These are phyloP conservation scores for Mucor irregularis DNA, from an alignment of 371 early-diverging fungal genomes.

Conservation along the genomic window DNA sequence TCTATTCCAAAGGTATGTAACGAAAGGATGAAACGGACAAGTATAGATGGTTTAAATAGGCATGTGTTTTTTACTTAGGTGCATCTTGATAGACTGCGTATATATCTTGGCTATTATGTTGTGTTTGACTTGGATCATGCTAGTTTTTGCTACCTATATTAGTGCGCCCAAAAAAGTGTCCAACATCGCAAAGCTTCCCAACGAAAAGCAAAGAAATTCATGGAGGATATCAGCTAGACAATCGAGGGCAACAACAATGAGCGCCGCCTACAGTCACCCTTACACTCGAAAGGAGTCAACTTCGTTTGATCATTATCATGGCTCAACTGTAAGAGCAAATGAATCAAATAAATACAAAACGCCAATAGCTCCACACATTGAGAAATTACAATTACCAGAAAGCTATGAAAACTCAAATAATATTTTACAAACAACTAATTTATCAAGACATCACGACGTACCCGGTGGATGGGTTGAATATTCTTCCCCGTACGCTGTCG, in stretches of 20 bases:
- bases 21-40: neutral
- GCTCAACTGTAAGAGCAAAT: neutral
- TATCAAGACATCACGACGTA: neutral
- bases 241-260: neutral
- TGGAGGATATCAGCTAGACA: too few species aligned
- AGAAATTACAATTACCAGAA: slow-evolving; percentile 2
- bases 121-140: slow-evolving; percentile 8
- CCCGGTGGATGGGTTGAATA: neutral
- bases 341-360: slow-evolving; percentile 3
- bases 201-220: neutral
- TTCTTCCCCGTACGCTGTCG: neutral
- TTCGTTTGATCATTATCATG: neutral
- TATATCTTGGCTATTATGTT: neutral
- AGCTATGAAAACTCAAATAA: slow-evolving; percentile 1
- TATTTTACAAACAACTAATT: neutral
- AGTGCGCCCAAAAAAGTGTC: neutral
- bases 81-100: slow-evolving; percentile 9
- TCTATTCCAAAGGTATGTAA: slow-evolving; percentile 35
- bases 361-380: slow-evolving; percentile 6
- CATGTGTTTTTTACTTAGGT: too few species aligned
- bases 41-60: too few species aligned
- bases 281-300: neutral
- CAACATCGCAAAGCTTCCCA: neutral
- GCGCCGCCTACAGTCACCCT: neutral
- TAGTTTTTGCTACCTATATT: neutral